These are phyloP conservation scores for Casuarina glauca DNA, from an alignment of 306 rosid species.

Conservation along the genomic window DNA sequence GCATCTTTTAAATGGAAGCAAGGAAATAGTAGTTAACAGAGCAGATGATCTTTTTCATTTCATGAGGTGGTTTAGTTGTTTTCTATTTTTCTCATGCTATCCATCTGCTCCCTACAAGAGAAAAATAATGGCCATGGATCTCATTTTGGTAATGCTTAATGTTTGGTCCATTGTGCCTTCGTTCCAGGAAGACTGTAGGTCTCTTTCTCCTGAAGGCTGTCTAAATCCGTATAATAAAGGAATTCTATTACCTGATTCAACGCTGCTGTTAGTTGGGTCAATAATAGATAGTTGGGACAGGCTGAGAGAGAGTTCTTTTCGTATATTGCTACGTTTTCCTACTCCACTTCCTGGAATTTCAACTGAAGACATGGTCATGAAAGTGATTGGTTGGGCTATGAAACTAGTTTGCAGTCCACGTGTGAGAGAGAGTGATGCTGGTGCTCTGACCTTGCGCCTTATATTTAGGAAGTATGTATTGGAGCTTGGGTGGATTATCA, in stretches of 20 bases:
- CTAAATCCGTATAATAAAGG: conserved; percentile 79
- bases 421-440: conserved; percentile 99
- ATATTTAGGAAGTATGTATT: conserved; percentile 85
- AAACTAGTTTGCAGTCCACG: conserved; percentile 93
- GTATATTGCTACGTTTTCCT: conserved; percentile 86
- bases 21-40: conserved; percentile 45
- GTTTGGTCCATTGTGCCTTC: conserved; percentile 76
- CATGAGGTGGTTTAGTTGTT: conserved; percentile 96
- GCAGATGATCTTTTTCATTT: conserved; percentile 80
- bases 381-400: conserved; percentile 72
- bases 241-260: conserved; percentile 69
- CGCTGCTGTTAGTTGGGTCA: conserved; percentile 85
- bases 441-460: conserved; percentile 82
- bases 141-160: conserved; percentile 74
- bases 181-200: conserved; percentile 34
- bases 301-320: conserved; percentile 81
- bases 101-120: conserved; percentile 99
- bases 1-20: conserved; percentile 38
- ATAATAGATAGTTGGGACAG: conserved; percentile 98
- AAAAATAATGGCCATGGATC: conserved; percentile 94
- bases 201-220: conserved; percentile 37
- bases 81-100: conserved; percentile 90
- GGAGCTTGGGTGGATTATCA: conserved; percentile 76
- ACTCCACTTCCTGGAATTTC: conserved; percentile 96
- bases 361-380: conserved; percentile 55